phyloP scores from a whole-genome alignment of 75 land plant genomes.

The Cupressus sempervirens region DNA sequence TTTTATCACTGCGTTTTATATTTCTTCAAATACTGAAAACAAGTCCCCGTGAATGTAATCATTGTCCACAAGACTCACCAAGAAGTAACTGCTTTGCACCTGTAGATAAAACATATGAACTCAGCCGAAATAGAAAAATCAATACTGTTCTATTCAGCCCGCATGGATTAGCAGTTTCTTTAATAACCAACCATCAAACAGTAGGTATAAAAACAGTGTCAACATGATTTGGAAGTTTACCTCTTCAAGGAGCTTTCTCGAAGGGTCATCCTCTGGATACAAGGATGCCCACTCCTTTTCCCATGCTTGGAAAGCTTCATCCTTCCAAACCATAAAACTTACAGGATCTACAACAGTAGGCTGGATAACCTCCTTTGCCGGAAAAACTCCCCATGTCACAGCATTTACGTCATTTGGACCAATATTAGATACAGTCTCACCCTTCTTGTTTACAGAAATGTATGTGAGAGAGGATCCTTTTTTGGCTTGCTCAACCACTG shows the following conservation, averaged over 20 bases:
- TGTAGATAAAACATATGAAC: constrained; percentile 25
- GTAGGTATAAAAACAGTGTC: not conserved
- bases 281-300: constrained; percentile 74
- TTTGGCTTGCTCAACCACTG: constrained; percentile 59
- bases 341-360: constrained; percentile 92
- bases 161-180: not conserved
- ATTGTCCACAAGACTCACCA: constrained; percentile 94
- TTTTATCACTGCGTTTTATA: constrained; percentile 23
- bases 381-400: constrained; percentile 98
- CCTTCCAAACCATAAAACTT: constrained; percentile 95
- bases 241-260: constrained; percentile 65
- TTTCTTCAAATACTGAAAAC: constrained; percentile 58
- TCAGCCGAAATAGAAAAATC: not conserved
- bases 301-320: constrained; percentile 96
- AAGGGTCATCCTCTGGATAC: constrained; percentile 75
- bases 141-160: not conserved
- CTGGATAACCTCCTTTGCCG: constrained; percentile 93
- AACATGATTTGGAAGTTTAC: constrained; percentile 25
- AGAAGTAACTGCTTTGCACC: constrained; percentile 66
- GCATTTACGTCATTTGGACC: constrained; percentile 72
- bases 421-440: constrained; percentile 58
- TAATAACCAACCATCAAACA: not conserved
- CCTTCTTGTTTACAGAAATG: constrained; percentile 83
- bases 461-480: constrained; percentile 54
- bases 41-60: constrained; percentile 79